Conservation (phyloP, 108 stramenopile genomes). For the Cyclostephanos tholiformis region DNA sequence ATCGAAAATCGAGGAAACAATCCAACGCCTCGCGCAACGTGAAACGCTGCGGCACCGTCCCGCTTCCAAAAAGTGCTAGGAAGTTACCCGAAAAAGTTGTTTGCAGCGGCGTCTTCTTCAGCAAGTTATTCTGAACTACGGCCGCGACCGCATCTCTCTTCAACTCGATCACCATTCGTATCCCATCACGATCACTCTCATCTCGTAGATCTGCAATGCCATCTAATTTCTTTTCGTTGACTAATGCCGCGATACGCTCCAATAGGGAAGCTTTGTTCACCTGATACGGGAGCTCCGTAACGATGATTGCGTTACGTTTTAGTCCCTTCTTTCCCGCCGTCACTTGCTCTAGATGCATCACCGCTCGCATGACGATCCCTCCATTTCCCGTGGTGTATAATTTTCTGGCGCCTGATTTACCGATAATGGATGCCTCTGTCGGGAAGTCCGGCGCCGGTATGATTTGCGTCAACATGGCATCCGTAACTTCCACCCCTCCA, state of each 20-base stretch:
- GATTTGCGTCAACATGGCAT: constrained; percentile 72
- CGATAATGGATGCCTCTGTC: constrained; percentile 90
- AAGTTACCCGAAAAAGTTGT: constrained; percentile 94
- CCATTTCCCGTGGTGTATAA: constrained; percentile 93
- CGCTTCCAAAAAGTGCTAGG: constrained; percentile 78
- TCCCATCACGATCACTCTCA: constrained; percentile 95
- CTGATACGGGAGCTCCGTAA: constrained; percentile 95
- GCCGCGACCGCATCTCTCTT: constrained; percentile 93
- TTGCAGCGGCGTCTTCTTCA: constrained; percentile 94
- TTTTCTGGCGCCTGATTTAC: constrained; percentile 72
- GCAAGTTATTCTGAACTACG: constrained; percentile 90
- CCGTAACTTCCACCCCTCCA: constrained; percentile 60
- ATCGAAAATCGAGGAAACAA: constrained; percentile 92
- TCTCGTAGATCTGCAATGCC: constrained; percentile 88
- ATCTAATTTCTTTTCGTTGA: constrained; percentile 95
- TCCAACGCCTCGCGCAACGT: constrained; percentile 87
- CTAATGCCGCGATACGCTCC: constrained; percentile 92
- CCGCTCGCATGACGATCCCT: constrained; percentile 84
- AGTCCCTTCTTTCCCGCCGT: constrained; percentile 49
- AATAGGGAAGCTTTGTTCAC: constrained; percentile 94
- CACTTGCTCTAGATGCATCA: constrained; percentile 84
- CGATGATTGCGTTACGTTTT: constrained; percentile 87
- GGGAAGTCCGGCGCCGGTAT: constrained; percentile 97
- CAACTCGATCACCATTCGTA: constrained; percentile 96
- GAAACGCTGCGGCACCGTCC: constrained; percentile 87